A percentile compares a stretch with the other conserved stretches of the same genome.
Conservation (phyloP, 495 filamentous ascomycete species). For the Neurospora sp. region DNA sequence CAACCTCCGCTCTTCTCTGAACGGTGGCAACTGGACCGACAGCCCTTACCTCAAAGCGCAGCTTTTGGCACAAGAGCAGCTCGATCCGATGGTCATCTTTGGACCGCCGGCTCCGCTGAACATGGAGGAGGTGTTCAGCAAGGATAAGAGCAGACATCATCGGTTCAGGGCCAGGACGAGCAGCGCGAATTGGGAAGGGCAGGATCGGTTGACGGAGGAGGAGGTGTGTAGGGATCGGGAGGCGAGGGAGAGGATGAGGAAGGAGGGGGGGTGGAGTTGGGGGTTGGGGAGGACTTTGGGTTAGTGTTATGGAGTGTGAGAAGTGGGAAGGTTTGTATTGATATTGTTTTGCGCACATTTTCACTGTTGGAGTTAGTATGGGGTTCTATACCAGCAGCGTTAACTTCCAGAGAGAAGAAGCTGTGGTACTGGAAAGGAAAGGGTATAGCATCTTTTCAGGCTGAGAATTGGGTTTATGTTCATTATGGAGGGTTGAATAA, state of each 20-base stretch:
- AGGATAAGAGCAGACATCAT: slow-evolving; percentile 67
- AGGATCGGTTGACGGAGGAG: slow-evolving; percentile 83
- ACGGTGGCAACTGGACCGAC: slow-evolving; percentile 66
- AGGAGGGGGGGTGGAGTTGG: slow-evolving; percentile 82
- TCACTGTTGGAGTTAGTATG: background rate
- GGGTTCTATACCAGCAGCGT: background rate
- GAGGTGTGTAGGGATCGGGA: slow-evolving; percentile 72
- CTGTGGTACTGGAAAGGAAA: background rate
- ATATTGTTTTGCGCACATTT: background rate
- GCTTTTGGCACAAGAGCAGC: slow-evolving; percentile 64
- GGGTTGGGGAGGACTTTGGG: slow-evolving; percentile 25
- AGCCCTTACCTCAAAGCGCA: slow-evolving; percentile 62
- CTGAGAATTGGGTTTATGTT: background rate
- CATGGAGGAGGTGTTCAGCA: slow-evolving; percentile 91
- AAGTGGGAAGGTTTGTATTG: background rate
- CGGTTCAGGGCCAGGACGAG: slow-evolving; percentile 81
- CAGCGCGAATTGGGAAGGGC: slow-evolving; percentile 83
- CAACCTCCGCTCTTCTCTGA: background rate
- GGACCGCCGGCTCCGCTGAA: slow-evolving; percentile 75
- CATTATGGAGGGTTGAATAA: background rate
- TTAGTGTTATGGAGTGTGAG: background rate
- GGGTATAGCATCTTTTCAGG: background rate
- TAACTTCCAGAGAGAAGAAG: background rate
- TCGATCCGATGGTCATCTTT: slow-evolving; percentile 82
- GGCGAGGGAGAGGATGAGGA: slow-evolving; percentile 65